These are phyloP conservation scores for Tolypocladium album DNA, from an alignment of 2,329 filamentous ascomycete genomes.

Conservation along the genomic window DNA sequence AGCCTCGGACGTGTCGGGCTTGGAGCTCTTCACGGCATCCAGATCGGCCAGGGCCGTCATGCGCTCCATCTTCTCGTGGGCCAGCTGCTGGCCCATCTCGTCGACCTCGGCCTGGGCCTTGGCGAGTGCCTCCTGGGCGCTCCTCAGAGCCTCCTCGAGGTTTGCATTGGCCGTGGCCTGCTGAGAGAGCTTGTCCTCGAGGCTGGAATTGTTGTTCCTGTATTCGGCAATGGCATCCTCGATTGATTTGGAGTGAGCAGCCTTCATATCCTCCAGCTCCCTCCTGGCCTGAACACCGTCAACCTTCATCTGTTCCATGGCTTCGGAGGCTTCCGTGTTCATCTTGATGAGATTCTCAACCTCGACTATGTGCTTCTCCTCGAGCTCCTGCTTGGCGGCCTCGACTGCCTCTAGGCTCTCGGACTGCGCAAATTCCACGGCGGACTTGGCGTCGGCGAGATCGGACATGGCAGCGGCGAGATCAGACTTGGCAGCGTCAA, in stretches of 20 bases:
- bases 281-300: constrained; percentile 25
- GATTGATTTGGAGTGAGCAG: constrained; percentile 24
- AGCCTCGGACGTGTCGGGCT: constrained; percentile 42
- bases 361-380: constrained; percentile 33
- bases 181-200: constrained; percentile 24
- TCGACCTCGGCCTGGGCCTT: constrained; percentile 37
- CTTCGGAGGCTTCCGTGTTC: constrained; percentile 30
- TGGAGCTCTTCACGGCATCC: constrained; percentile 45
- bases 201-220: constrained; percentile 18
- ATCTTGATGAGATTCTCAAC: constrained; percentile 34
- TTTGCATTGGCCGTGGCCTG: constrained; percentile 24
- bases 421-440: constrained; percentile 34
- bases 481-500: constrained; percentile 31
- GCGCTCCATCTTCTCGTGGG: constrained; percentile 49
- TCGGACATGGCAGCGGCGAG: constrained; percentile 20
- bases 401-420: constrained; percentile 34
- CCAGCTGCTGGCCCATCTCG: constrained; percentile 41
- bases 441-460: constrained; percentile 28
- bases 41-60: constrained; percentile 49
- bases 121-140: constrained; percentile 30
- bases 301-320: constrained; percentile 27
- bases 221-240: constrained; percentile 30
- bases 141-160: constrained; percentile 23
- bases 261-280: constrained; percentile 32
- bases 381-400: constrained; percentile 31